phyloP scores from a whole-genome alignment of 208 protist genomes.

The Leishmania arabica region DNA sequence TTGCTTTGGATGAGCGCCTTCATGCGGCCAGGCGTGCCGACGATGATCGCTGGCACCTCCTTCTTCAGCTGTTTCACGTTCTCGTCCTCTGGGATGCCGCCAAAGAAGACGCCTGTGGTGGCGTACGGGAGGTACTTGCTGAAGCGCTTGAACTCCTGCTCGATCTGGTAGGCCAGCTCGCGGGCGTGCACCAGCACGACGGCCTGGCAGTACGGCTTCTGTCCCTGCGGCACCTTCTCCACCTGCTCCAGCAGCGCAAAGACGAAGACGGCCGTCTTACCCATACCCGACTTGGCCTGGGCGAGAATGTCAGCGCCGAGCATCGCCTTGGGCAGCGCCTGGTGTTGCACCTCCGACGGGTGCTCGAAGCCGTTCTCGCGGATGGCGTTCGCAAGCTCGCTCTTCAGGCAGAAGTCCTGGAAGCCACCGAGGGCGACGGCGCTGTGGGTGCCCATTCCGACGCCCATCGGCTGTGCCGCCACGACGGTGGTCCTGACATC shows the following conservation, averaged over 20 bases:
- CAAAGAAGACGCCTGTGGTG: constrained; percentile 97
- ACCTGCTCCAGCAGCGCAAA: constrained; percentile 98
- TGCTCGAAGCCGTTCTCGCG: constrained; percentile 94
- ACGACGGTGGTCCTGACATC: constrained; percentile 79
- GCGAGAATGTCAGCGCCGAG: constrained; percentile 98
- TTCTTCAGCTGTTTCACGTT: constrained; percentile 89
- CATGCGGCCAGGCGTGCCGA: constrained; percentile 98
- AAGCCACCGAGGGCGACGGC: constrained; percentile 96
- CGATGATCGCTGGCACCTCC: constrained; percentile 96
- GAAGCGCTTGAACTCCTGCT: constrained; percentile 98
- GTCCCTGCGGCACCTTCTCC: constrained; percentile 81
- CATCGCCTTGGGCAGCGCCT: constrained; percentile 98
- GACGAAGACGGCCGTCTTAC: constrained; percentile 99
- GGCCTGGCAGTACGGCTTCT: constrained; percentile 87
- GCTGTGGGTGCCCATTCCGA: constrained; percentile 88
- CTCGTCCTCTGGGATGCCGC: constrained; percentile 94
- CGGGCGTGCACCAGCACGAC: constrained; percentile 97
- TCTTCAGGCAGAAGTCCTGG: constrained; percentile 99
- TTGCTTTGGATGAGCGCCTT: constrained; percentile 92
- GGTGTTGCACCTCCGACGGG: constrained; percentile 97
- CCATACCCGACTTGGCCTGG: constrained; percentile 99
- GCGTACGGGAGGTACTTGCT: constrained; percentile 96
- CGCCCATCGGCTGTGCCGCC: constrained; percentile 63
- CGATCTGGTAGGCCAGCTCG: constrained; percentile 99
- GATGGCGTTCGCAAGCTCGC: constrained; percentile 98